Conservation (phyloP, 345 rosid genomes). For the Populus tremula region DNA sequence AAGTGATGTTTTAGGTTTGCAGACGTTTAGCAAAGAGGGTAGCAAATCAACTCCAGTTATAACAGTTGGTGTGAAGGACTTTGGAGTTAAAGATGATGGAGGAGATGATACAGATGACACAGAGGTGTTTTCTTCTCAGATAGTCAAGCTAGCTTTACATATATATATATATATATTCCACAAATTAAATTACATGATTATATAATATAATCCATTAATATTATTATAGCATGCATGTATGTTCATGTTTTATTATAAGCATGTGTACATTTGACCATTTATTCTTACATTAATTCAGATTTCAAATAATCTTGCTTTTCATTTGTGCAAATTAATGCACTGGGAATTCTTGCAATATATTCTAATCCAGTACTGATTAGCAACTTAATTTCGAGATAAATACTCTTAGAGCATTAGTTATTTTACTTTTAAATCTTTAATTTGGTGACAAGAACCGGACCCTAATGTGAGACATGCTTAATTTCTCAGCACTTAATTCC, state of each 20-base stretch:
- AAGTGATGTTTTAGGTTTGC: conserved; percentile 11
- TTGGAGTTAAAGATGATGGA: conserved; percentile 62
- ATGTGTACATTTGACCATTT: not conserved
- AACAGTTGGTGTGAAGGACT: conserved; percentile 44
- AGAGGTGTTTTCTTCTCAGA: conserved; percentile 29
- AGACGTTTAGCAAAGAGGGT: conserved; percentile 13
- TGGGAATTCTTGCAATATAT: not conserved
- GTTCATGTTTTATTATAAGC: not conserved
- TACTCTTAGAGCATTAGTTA: not conserved
- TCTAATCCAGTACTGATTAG: not conserved
- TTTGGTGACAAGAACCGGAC: not conserved
- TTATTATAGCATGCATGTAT: not conserved
- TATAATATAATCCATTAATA: not conserved
- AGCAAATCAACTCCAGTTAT: conserved; percentile 6
- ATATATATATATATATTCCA: not conserved
- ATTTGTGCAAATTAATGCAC: not conserved
- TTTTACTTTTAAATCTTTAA: not conserved
- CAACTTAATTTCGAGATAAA: not conserved
- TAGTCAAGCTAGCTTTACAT: not conserved
- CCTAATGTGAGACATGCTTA: not conserved
- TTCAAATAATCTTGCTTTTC: not conserved
- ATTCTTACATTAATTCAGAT: not conserved
- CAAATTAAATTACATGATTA: not conserved
- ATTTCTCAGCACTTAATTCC: not conserved
- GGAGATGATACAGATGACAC: conserved; percentile 41